Evolutionary conservation across 495 filamentous ascomycete genomes (phyloP).

Genomic region (Hypoxylon cercidicola): DNA sequence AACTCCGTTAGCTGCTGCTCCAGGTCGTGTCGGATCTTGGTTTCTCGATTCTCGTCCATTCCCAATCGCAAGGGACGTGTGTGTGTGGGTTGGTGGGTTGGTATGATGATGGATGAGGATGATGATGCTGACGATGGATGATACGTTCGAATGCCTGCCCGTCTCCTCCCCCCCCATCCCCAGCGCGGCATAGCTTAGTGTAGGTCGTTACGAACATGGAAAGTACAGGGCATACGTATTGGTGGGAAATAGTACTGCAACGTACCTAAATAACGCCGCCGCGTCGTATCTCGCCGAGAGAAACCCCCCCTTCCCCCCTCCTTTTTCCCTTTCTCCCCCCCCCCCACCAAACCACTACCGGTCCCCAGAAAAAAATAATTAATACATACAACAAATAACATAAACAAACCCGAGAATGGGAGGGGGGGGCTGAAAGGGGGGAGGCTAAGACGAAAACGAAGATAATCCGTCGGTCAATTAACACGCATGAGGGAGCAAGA

Average conservation of each 20-base stretch:
- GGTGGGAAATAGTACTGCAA: constrained; percentile 6
- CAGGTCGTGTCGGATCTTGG: constrained; percentile 38
- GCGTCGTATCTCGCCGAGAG: constrained; percentile 27
- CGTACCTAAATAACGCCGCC: constrained; percentile 8
- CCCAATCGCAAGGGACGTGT: constrained; percentile 30
- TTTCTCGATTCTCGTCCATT: constrained; percentile 23
- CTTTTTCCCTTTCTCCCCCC: neutral
- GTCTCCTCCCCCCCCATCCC: constrained; percentile 16
- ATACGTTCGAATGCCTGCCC: neutral
- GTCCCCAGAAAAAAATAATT: constrained; percentile 21
- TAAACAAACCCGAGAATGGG: neutral
- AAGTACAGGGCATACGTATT: constrained; percentile 22
- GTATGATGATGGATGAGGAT: neutral
- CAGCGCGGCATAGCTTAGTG: neutral
- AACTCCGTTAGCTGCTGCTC: constrained; percentile 27
- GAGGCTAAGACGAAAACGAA: constrained; percentile 8
- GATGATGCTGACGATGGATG: constrained; percentile 1
- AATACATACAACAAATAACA: constrained; percentile 6
- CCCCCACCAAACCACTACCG: constrained; percentile 30
- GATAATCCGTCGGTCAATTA: constrained; percentile 4
- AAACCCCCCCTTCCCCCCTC: neutral
- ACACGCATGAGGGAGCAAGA: constrained; percentile 5
- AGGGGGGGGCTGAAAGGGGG: too few species aligned
- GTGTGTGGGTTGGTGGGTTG: constrained; percentile 10
- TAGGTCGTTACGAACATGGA: too few species aligned